Base-by-base conservation (phyloP, 164 flowering plant genomes). In the Kalanchoe fedtschenkoi region DNA sequence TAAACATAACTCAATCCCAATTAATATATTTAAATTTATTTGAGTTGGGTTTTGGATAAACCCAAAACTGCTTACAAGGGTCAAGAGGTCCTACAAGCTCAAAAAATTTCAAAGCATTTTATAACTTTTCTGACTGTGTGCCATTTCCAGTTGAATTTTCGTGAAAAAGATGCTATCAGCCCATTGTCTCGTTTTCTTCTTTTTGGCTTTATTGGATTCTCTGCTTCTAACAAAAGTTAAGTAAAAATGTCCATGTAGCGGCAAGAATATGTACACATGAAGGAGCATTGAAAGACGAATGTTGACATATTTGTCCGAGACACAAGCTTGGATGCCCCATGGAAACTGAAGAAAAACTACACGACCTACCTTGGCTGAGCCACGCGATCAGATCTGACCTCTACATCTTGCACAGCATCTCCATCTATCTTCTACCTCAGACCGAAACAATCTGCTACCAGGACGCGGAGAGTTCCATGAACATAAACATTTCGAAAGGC, bases 401-500 rank as follows among this genome's bases (percentile, higher is more conserved):
- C 61, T 54, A 75, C 43, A 69, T 60, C 68, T 75, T 86, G 3
- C 85, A 84, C 30, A 82, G 58, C 67, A 66, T 92, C 58, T 82
- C 96, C 65, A 82, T 92, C 78, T 64, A 62, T 73, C 80, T 82
- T 73, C 80, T 82, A 34, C 77, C 79, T 65, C 87, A 86, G 39
- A 80, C 83, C 46, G 65, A 67, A 66, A 76, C 95, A 41, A 64
- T 76, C 24, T 92, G 90, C 71, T 68, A 65, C 62, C 83, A 73
- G 63, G 89, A 87, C 69, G 82, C 90, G 34, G 88, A 89, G 60
- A 82, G 68, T 61, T 82, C 96, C 64, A 61, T 89, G 55, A 78
- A 65, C 64, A 62, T 92, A 53, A 72, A 82, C 80, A 68, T 92
- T 56, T 73, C 87, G 58, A 70, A 66, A 34, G 81, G 79, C 51